phyloP scores from a whole-genome alignment of 179 eudicot species.

The Beta macrorhiza region DNA sequence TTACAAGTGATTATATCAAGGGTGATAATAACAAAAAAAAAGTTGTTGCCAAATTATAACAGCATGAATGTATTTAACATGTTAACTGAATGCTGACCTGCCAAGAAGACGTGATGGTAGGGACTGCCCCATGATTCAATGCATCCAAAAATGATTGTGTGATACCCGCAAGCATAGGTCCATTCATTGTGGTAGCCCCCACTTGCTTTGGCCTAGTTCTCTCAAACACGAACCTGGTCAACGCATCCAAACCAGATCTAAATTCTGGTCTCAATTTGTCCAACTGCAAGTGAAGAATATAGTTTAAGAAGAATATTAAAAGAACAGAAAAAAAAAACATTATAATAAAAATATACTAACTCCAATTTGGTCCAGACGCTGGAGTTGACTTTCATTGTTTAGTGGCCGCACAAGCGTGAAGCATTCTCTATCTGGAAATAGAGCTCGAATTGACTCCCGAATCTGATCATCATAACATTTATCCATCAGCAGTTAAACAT shows the following conservation, averaged over 20 bases:
- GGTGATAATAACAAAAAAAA: not conserved
- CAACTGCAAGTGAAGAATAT: slow-evolving; percentile 46
- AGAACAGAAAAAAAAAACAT: slow-evolving; percentile 1
- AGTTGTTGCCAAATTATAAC: not conserved
- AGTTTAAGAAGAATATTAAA: not conserved
- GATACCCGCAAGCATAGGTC: slow-evolving; percentile 89
- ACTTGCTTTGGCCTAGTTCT: slow-evolving; percentile 97
- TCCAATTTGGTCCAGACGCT: slow-evolving; percentile 84
- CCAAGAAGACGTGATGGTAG: slow-evolving; percentile 97
- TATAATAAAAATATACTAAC: slow-evolving; percentile 42
- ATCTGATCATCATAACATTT: slow-evolving; percentile 45
- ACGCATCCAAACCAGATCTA: slow-evolving; percentile 82
- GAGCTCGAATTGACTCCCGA: slow-evolving; percentile 92
- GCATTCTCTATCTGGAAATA: slow-evolving; percentile 97
- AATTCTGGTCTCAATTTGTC: slow-evolving; percentile 90
- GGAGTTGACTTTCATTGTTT: slow-evolving; percentile 84
- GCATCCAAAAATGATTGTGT: slow-evolving; percentile 96
- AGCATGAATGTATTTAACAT: not conserved
- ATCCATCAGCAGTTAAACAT: slow-evolving; percentile 22
- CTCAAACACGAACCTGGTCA: slow-evolving; percentile 92
- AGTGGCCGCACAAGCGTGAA: slow-evolving; percentile 92
- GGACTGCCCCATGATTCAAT: slow-evolving; percentile 94
- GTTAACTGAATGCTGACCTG: slow-evolving; percentile 51
- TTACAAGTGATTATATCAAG: not conserved
- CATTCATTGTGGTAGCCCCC: slow-evolving; percentile 96